Evolutionary conservation across 106 monocot species (phyloP).

Genomic region (Apostasia ramifera): DNA sequence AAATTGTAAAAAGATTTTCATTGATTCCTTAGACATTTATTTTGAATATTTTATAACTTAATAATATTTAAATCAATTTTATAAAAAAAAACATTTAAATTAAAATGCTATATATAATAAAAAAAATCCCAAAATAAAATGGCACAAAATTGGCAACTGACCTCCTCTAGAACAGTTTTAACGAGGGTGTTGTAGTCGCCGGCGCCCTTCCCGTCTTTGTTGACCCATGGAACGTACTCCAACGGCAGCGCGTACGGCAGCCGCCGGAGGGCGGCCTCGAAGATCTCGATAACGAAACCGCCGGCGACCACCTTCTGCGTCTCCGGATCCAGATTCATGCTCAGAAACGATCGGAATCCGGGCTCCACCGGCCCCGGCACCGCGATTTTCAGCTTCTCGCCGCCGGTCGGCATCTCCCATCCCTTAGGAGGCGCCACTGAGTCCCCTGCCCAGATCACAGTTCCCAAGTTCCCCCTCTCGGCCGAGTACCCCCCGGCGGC

Average conservation of each 20-base stretch:
- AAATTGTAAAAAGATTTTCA: too few relatives aligned
- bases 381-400: constrained; percentile 26
- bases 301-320: constrained; percentile 23
- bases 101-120: too few relatives aligned
- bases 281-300: constrained; percentile 58
- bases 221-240: constrained; percentile 24
- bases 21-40: too few relatives aligned
- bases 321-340: constrained; percentile 11
- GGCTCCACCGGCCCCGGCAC: constrained; percentile 38
- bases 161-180: constrained; percentile 23
- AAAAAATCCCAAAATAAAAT: too few relatives aligned
- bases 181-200: constrained; percentile 34
- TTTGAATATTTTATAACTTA: too few relatives aligned
- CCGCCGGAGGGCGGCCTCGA: constrained; percentile 40
- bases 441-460: constrained; percentile 69
- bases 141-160: background rate
- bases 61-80: too few relatives aligned
- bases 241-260: constrained; percentile 48
- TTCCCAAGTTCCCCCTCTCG: constrained; percentile 4
- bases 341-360: constrained; percentile 40
- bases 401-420: constrained; percentile 30
- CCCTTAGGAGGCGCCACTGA: constrained; percentile 33
- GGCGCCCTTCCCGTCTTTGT: background rate
- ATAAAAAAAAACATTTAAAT: too few relatives aligned
- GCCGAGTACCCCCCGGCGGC: constrained; percentile 2